Evolutionary conservation across 2,329 filamentous ascomycete species (phyloP), one percentile per base, ranked within the genome.

Genomic region (Aurifilum marmelostoma): DNA sequence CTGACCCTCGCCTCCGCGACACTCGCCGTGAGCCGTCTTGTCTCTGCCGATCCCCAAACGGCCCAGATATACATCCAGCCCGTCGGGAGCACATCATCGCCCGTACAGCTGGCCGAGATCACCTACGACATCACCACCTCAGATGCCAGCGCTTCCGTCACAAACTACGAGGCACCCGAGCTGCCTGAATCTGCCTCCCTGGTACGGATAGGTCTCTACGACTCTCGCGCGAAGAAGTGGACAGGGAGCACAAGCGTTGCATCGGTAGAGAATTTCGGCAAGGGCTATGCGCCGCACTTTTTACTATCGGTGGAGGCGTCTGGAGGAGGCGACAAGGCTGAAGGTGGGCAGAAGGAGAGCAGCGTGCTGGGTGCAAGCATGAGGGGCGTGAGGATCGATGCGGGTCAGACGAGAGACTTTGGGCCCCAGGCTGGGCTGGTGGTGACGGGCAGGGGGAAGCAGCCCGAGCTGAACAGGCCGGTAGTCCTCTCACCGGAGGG

Each of bases 361-460:
- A 77, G 79, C 9, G 78, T 87, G 2, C 74, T 88, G 63, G 84
- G 87, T 34, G 86, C 83, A 18, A 81, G 82, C 43, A 76, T 84
- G 61, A 85, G 84, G 76, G 87, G 88, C n/a, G 83, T 88, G 27
- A 77, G 77, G 73, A 87, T 91, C 68, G 88, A 91, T 75, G 88
- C 88, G 14, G 88, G 88, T 2, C 83, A 86, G 73, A 91, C 88
- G 74, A 82, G 88, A 72, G 88, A 90, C 75, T 90, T 90, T 79
- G 88, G 87, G 0, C 88, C 89, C 59, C 83, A 87, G 80, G 87
- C 85, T 9, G 77, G 83, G 65, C 79, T 91, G 62, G 75, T 85
- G 59, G 78, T 81, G 32, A 80, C 83, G 56, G 77, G 75, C 60
- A 79, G 77, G 67, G 89, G 88, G 1, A 84, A 83, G 76, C 82